phyloP scores from a whole-genome alignment of 2,329 filamentous ascomycete genomes.

The Arachnomyces sp. region DNA sequence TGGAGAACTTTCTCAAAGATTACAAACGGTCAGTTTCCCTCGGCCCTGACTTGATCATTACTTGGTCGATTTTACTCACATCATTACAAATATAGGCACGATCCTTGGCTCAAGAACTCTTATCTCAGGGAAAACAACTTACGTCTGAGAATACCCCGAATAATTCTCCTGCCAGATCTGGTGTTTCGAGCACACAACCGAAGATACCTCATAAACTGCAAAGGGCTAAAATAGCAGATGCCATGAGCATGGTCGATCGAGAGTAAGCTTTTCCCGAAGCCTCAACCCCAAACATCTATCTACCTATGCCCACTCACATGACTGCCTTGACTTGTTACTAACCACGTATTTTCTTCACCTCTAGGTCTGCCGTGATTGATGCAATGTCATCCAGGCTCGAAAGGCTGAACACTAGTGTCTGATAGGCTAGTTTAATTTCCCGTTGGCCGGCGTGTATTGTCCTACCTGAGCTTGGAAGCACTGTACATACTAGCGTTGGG shows the following conservation, averaged over 20 bases:
- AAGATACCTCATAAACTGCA: constrained; percentile 36
- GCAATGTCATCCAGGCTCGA: constrained; percentile 34
- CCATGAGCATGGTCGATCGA: constrained; percentile 43
- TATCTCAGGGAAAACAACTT: constrained; percentile 22
- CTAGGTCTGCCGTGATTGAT: constrained; percentile 36
- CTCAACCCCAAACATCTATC: not conserved
- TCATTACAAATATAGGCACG: constrained; percentile 25
- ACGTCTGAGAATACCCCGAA: constrained; percentile 21
- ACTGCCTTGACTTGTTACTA: constrained; percentile 9
- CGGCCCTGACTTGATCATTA: too few relatives aligned
- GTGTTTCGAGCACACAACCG: constrained; percentile 23
- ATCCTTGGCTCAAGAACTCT: constrained; percentile 28
- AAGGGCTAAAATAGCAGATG: constrained; percentile 38
- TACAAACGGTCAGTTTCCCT: constrained; percentile 30
- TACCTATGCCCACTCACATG: not conserved
- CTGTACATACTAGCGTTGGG: not conserved
- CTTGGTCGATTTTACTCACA: constrained; percentile 11
- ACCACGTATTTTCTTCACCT: not conserved
- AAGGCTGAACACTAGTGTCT: constrained; percentile 30
- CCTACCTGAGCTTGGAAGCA: too few relatives aligned
- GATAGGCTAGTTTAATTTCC: not conserved
- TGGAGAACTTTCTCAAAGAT: constrained; percentile 25
- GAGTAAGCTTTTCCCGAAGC: constrained; percentile 27
- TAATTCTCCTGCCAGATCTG: constrained; percentile 21
- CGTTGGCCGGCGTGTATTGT: too few relatives aligned